phyloP scores from a whole-genome alignment of 2,329 filamentous ascomycete species.

The Arthroderma sp. region DNA sequence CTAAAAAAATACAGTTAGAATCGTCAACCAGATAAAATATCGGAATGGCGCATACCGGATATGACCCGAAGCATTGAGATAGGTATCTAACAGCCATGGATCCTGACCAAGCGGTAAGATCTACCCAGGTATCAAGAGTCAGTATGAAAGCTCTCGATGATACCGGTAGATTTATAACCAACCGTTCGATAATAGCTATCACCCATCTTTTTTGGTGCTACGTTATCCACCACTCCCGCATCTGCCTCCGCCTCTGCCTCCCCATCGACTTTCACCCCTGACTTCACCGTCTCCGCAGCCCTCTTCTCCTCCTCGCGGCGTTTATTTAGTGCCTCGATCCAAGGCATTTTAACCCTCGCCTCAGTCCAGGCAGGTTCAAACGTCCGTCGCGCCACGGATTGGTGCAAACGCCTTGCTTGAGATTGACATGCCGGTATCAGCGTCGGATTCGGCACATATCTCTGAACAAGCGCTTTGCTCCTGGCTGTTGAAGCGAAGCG shows the following conservation, averaged over 20 bases:
- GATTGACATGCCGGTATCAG: background rate
- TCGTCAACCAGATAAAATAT: constrained; percentile 7
- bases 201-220: constrained; percentile 55
- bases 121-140: constrained; percentile 27
- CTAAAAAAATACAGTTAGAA: constrained; percentile 22
- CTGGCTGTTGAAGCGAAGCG: too few species aligned
- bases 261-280: constrained; percentile 30
- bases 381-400: constrained; percentile 5
- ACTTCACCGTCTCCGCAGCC: constrained; percentile 11
- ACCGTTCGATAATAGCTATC: constrained; percentile 59
- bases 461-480: too few species aligned
- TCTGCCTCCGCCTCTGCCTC: constrained; percentile 18
- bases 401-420: constrained; percentile 2
- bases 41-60: constrained; percentile 38
- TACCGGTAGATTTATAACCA: constrained; percentile 16
- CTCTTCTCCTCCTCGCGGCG: constrained; percentile 33
- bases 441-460: too few species aligned
- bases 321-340: constrained; percentile 51
- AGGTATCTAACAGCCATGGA: constrained; percentile 64
- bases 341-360: constrained; percentile 51
- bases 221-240: constrained; percentile 34
- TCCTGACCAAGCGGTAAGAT: constrained; percentile 57
- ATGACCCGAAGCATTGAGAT: constrained; percentile 62
- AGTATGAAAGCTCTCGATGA: background rate
- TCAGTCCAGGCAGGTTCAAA: constrained; percentile 34